A percentile compares a stretch with the other conserved stretches of the same genome.
These are phyloP conservation scores for Evernia prunastri DNA, from an alignment of 495 filamentous ascomycete species.

Conservation along the genomic window DNA sequence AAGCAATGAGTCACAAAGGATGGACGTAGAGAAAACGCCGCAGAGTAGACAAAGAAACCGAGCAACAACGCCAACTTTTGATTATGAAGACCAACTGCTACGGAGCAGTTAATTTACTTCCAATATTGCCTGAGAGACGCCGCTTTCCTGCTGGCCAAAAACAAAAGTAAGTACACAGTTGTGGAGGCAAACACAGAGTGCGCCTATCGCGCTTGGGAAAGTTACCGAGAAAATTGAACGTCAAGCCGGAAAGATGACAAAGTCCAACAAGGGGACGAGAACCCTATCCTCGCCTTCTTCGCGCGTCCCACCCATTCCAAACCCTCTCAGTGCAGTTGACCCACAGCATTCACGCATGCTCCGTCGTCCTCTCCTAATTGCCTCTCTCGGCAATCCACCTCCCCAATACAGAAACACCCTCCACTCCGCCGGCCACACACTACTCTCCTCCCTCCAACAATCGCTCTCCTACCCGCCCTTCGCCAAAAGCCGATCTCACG, in stretches of 20 bases:
- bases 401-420: slow-evolving; percentile 60
- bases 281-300: not conserved
- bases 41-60: not conserved
- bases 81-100: too few relatives aligned
- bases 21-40: not conserved
- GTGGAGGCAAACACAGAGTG: too few relatives aligned
- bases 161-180: too few relatives aligned
- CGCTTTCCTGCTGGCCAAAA: not conserved
- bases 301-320: not conserved
- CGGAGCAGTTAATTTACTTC: too few relatives aligned
- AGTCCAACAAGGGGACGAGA: not conserved
- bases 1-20: not conserved
- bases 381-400: slow-evolving; percentile 65
- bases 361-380: slow-evolving; percentile 52
- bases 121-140: too few relatives aligned
- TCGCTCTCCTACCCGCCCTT: slow-evolving; percentile 45
- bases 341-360: slow-evolving; percentile 30
- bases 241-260: not conserved
- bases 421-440: slow-evolving; percentile 72
- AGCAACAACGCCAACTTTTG: not conserved
- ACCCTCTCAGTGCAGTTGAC: not conserved
- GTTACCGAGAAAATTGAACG: not conserved
- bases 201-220: slow-evolving; percentile 2
- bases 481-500: slow-evolving; percentile 33
- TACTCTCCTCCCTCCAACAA: slow-evolving; percentile 50